Evolutionary conservation across 2,329 filamentous ascomycete genomes (phyloP).

Genomic region (Ophiostoma tasmaniense): DNA sequence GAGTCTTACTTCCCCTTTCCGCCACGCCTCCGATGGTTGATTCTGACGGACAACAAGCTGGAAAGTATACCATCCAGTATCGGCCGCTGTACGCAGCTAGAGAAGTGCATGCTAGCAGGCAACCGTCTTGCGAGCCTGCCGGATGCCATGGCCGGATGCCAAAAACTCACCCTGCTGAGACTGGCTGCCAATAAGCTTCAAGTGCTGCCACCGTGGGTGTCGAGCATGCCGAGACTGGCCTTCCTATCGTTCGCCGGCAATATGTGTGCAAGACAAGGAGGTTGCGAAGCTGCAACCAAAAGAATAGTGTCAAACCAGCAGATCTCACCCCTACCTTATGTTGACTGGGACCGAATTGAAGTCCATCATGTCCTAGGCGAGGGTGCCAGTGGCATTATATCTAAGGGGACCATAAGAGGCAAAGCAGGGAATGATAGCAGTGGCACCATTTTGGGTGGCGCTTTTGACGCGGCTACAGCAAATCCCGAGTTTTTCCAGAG

Average conservation of each 20-base stretch:
- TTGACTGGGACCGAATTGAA: slow-evolving; percentile 35
- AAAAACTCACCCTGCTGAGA: slow-evolving; percentile 36
- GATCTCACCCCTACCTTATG: slow-evolving; percentile 26
- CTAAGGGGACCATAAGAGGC: slow-evolving; percentile 25
- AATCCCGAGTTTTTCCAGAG: background rate
- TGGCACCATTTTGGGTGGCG: background rate
- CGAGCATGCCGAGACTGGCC: slow-evolving; percentile 36
- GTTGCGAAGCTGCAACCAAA: slow-evolving; percentile 7
- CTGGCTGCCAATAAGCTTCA: slow-evolving; percentile 35
- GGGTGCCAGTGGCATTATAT: slow-evolving; percentile 40
- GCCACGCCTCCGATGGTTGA: slow-evolving; percentile 37
- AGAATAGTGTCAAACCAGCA: slow-evolving; percentile 12
- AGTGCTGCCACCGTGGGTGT: slow-evolving; percentile 36
- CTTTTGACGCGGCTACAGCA: background rate
- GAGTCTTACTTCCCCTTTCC: slow-evolving; percentile 33
- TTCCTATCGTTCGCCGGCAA: slow-evolving; percentile 42
- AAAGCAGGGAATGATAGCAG: slow-evolving; percentile 18
- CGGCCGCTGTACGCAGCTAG: slow-evolving; percentile 34
- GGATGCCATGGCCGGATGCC: slow-evolving; percentile 35
- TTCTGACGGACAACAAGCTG: slow-evolving; percentile 40
- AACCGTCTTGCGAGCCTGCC: slow-evolving; percentile 36
- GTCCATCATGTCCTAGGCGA: slow-evolving; percentile 35
- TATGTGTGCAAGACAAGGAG: slow-evolving; percentile 29
- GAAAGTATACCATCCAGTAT: slow-evolving; percentile 33
- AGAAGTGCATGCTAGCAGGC: slow-evolving; percentile 43